Base-by-base conservation (phyloP, 345 rosid genomes). In the Dovyalis caffra region DNA sequence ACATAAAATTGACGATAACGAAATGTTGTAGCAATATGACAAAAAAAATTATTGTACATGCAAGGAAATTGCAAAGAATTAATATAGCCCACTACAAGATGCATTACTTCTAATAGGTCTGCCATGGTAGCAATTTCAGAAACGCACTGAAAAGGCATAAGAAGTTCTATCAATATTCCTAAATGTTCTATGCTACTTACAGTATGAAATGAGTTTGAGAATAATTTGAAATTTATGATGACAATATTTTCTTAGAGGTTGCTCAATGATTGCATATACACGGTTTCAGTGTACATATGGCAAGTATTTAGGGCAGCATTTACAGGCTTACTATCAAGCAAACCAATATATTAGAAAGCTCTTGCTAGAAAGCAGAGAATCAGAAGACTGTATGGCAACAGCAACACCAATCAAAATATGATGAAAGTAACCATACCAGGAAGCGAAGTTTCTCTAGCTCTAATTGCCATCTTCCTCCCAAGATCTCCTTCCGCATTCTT, bases 391-490 rank as follows among this genome's bases (percentile, higher is more conserved):
- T 70, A 74, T 18, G 34, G 51, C n/a, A 66, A 68, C 66, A 40
- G 62, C 31, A 72, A 29, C 63, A 34, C 49, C 49, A 60, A 76
- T 68, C 53, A 72, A 10, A 25, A 66, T 60, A 29, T n/a, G 49
- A 78, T 29, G 74, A 40, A 64, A 66, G 45, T 49, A 28, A 14
- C 3, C 80, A 49, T 77, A 91, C 97, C 92, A 74, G 97, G 96
- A 83, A 83, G 89, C 80, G 92, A 62, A 68, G 90, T 89, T 70
- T 91, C 98, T 68, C 89, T 87, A 64, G 97, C 92, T 85, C 98
- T 85, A 72, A 89, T 76, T 21, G 98, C 93, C 89, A 95, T 85
- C 80, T 91, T 91, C 84, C 97, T 93, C 75, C 95, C 98, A 16
- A 95, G 90, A 79, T 93, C 92, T 61, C 99, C 98, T 68, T 70